Evolutionary conservation across 768 basidiomycete genomes (phyloP).

Genomic region (Kwoniella dejecticola): DNA sequence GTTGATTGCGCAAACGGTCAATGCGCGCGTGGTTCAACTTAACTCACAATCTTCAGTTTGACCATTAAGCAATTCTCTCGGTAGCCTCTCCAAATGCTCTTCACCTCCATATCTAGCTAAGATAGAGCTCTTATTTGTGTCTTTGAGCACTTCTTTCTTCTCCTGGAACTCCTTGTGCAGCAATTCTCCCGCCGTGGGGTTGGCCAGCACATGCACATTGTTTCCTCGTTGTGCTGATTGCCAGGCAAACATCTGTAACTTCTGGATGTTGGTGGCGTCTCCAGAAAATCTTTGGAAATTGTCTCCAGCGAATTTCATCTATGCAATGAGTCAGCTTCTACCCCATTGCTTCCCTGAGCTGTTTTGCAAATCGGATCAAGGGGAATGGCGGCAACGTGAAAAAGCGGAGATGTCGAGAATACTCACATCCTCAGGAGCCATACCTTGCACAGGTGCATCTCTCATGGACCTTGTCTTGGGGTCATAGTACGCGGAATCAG

Average conservation of each 20-base stretch:
- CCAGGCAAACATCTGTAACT: slow-evolving; percentile 96
- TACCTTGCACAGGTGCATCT: slow-evolving; percentile 79
- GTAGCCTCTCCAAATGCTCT: slow-evolving; percentile 79
- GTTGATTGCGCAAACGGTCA: no score
- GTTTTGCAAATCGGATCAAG: no score
- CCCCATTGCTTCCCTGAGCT: no score
- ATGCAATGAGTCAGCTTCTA: slow-evolving; percentile 14
- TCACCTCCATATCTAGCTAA: slow-evolving; percentile 92
- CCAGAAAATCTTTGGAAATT: slow-evolving; percentile 91
- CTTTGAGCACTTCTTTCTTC: slow-evolving; percentile 89
- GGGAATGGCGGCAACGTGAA: no score
- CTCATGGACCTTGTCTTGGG: slow-evolving; percentile 99
- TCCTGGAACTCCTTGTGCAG: slow-evolving; percentile 85
- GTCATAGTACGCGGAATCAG: slow-evolving; percentile 95
- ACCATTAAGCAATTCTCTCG: slow-evolving; percentile 87
- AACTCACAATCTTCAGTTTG: slow-evolving; percentile 83
- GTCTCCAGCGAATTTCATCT: slow-evolving; percentile 81
- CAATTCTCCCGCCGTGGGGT: slow-evolving; percentile 92
- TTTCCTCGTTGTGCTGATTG: slow-evolving; percentile 89
- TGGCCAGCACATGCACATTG: slow-evolving; percentile 92
- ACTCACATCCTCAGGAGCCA: slow-evolving; percentile 83
- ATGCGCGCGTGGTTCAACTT: no score
- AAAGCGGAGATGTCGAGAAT: no score
- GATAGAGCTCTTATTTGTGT: slow-evolving; percentile 83
- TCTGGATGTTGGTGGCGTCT: slow-evolving; percentile 87